Base-by-base conservation (phyloP, 192 early-diverging fungal genomes). In the Geranomyces variabilis region DNA sequence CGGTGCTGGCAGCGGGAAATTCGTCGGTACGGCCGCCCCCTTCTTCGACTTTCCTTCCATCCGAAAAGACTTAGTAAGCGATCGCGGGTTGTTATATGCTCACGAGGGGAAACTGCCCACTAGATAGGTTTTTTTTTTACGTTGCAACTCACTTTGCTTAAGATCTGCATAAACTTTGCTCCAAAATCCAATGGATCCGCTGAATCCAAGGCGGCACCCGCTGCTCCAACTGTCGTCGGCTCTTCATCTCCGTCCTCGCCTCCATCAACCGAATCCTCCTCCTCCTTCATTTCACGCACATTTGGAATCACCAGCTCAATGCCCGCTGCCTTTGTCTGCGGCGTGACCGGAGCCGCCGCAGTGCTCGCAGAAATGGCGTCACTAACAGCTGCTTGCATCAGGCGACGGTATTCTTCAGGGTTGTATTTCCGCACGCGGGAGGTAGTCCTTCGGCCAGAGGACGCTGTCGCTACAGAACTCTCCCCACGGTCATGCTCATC, bases 221-320 rank as follows among this genome's bases (percentile, higher is more conserved):
- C 5, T 41, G 36, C 10, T 10, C 36, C 36, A 41, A 3, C 10
- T 17, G 51, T 17, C 51, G n/a, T 17, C 4, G n/a, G 19, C 15
- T 53, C 51, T 4, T 64, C 63, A 1, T 64, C 43, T 36, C 0
- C 44, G 1, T 62, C 46, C 0, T 63, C 60, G 48, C 19, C 58
- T 8, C 4, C 61, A 13, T 51, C 59, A 22, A 22, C 47, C 46
- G 59, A 62, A 15, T 66, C 71, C 15, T 73, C 71, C n/a, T 66
- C 71, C 24, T 73, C 71, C 51, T 28, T 33, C 22, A 64, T 31
- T 51, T 71, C 70, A 0, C n/a, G 45, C 8, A 64, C 61, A 36
- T 64, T 26, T 17, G 70, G 70, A 19, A 71, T 71, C 21, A 71
- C 70, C 3, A 71, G 48, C 19, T 68, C 49, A 30, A 66, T 66